Base-by-base conservation (phyloP, 495 filamentous ascomycete genomes). In the Penicillium cosmopolitanum region DNA sequence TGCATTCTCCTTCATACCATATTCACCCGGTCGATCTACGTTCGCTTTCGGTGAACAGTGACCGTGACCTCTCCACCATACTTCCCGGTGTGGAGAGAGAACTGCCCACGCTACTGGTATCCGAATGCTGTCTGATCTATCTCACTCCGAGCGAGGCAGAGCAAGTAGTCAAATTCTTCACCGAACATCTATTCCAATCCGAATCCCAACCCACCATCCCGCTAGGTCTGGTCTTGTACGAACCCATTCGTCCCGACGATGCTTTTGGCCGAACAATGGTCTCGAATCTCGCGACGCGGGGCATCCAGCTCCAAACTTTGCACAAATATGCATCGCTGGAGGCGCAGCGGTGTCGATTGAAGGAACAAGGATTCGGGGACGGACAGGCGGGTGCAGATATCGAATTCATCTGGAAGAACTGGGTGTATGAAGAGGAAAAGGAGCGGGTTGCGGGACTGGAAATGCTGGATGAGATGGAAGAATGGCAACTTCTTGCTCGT, bases 111-210 rank as follows among this genome's bases (percentile, higher is more conserved):
- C 74, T 98, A 13, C 64, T 98, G 38, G 80, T 98, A 11, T 96
- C 92, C 0, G 95, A 98, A 72, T 97, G 94, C 78, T 97, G 95
- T 73, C 81, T 98, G 23, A 88, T 92, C 61, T 98, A 98, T 70
- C 82, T 98, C 1, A 79, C 86, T 1, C 81, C 87, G 0, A 57
- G 77, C 0, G 80, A 84, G 33, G 88, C 91, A 1, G 75, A 77
- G 46, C 68, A 74, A 12, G 85, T 95, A 11, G 76, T 96, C n/a
- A 61, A 78, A 21, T 87, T 85, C 66, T 92, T 96, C 63, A 79
- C 84, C 4, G 71, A 79, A 15, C 42, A 77, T 90, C 50, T 75
- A 80, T 52, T 80, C 18, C 19, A 44, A 34, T 28, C 51, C 34
- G 36, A 53, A 34, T 38, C 18, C 16, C 54, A 46, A 40, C 12